Percentiles rank a stretch among this genome's conserved stretches.
These are phyloP conservation scores for Neurospora tetrasperma DNA, from an alignment of 495 filamentous ascomycete genomes.

Conservation along the genomic window DNA sequence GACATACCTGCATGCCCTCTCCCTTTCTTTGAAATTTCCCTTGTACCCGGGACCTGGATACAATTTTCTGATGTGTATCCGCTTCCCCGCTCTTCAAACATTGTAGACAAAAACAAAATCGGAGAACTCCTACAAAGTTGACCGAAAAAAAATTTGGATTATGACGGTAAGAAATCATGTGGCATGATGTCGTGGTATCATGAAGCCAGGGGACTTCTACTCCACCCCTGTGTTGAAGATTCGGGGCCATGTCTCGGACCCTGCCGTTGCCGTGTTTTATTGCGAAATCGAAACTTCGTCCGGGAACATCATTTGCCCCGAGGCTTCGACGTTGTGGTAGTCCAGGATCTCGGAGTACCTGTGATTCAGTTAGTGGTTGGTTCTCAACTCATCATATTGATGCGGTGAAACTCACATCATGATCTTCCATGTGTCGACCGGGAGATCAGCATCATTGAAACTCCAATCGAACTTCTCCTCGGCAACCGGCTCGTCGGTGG, in stretches of 20 bases:
- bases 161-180: slow-evolving; percentile 8
- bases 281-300: slow-evolving; percentile 30
- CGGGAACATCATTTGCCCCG: slow-evolving; percentile 16
- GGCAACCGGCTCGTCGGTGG: slow-evolving; percentile 87
- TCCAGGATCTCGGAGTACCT: slow-evolving; percentile 99
- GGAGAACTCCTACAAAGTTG: background rate
- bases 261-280: slow-evolving; percentile 12
- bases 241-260: background rate
- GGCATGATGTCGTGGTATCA: slow-evolving; percentile 12
- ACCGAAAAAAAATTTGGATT: background rate
- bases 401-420: slow-evolving; percentile 70
- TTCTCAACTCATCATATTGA: background rate
- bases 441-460: slow-evolving; percentile 98
- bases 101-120: slow-evolving; percentile 5
- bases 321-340: slow-evolving; percentile 87
- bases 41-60: background rate
- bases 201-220: slow-evolving; percentile 7
- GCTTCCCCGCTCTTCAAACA: background rate
- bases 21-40: background rate
- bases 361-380: background rate
- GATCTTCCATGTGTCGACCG: slow-evolving; percentile 99
- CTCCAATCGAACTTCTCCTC: slow-evolving; percentile 99
- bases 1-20: background rate
- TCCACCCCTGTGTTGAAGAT: slow-evolving; percentile 2
- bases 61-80: background rate